Conservation (phyloP, 371 early-diverging fungal genomes). For the Actinomortierella wolfii region DNA sequence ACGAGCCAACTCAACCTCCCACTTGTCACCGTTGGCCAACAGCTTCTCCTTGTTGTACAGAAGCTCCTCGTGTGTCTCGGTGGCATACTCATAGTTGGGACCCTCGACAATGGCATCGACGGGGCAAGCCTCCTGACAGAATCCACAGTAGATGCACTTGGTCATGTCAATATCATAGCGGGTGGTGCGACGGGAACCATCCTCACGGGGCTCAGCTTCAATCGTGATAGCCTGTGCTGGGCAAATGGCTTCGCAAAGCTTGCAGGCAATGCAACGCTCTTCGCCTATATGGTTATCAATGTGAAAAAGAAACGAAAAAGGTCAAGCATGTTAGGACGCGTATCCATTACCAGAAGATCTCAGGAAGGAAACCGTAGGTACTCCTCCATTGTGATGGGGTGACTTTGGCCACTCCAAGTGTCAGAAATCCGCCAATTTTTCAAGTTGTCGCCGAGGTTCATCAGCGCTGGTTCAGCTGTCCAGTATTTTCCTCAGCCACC, state of each 20-base stretch:
- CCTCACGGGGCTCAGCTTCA: conserved; percentile 96
- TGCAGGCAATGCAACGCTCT: conserved; percentile 98
- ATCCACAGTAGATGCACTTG: conserved; percentile 96
- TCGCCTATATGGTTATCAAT: conserved; percentile 67
- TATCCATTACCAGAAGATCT: too few species aligned
- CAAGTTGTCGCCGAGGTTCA: too few species aligned
- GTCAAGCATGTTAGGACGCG: too few species aligned
- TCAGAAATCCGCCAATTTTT: too few species aligned
- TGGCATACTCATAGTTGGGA: conserved; percentile 96
- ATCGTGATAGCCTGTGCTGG: conserved; percentile 99
- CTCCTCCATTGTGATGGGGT: too few species aligned
- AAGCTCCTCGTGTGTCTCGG: conserved; percentile 95
- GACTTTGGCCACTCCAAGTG: too few species aligned
- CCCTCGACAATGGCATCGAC: conserved; percentile 99
- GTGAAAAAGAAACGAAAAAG: conserved; percentile 3
- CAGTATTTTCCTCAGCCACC: too few species aligned
- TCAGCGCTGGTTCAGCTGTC: too few species aligned
- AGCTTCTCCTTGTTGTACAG: conserved; percentile 98
- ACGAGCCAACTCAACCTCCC: conserved; percentile 90
- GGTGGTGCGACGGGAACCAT: conserved; percentile 95
- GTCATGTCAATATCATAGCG: conserved; percentile 99
- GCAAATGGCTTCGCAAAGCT: conserved; percentile 97
- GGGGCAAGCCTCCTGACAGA: conserved; percentile 95
- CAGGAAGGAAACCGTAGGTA: too few species aligned
- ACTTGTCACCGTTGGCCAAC: conserved; percentile 97